These are phyloP conservation scores for Salvia splendens DNA, from an alignment of 257 asterid species.

Conservation along the genomic window DNA sequence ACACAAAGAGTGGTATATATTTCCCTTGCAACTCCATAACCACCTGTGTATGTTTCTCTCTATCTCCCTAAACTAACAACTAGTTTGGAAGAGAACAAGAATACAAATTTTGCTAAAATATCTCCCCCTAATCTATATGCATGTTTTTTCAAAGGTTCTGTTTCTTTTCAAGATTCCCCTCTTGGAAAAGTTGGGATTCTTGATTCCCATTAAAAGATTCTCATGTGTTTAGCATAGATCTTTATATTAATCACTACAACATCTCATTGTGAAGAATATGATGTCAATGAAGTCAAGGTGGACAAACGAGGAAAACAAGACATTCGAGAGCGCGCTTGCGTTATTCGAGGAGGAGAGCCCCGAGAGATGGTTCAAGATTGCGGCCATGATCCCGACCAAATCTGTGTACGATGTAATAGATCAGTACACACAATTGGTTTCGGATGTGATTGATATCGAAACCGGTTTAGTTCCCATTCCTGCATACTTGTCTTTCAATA, in stretches of 20 bases:
- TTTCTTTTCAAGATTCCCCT: conserved; percentile 25
- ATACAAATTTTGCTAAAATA: conserved; percentile 12
- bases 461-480: conserved; percentile 74
- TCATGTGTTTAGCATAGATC: conserved; percentile 30
- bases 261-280: neutral
- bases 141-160: conserved; percentile 1
- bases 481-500: conserved; percentile 43
- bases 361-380: conserved; percentile 67
- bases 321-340: conserved; percentile 75
- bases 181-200: conserved; percentile 36
- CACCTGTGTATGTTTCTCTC: too few species aligned
- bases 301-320: conserved; percentile 82
- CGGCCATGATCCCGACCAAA: conserved; percentile 68
- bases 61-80: too few species aligned
- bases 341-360: conserved; percentile 65
- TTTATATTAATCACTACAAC: conserved; percentile 22
- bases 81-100: neutral
- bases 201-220: conserved; percentile 48
- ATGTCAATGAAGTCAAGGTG: conserved; percentile 55
- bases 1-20: too few species aligned
- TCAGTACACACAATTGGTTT: conserved; percentile 63
- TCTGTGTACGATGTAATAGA: conserved; percentile 70
- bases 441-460: conserved; percentile 74
- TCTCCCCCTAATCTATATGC: conserved; percentile 11
- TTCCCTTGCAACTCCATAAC: too few species aligned